phyloP scores from a whole-genome alignment of 352 stramenopile species.

The Pythium scleroteichum region DNA sequence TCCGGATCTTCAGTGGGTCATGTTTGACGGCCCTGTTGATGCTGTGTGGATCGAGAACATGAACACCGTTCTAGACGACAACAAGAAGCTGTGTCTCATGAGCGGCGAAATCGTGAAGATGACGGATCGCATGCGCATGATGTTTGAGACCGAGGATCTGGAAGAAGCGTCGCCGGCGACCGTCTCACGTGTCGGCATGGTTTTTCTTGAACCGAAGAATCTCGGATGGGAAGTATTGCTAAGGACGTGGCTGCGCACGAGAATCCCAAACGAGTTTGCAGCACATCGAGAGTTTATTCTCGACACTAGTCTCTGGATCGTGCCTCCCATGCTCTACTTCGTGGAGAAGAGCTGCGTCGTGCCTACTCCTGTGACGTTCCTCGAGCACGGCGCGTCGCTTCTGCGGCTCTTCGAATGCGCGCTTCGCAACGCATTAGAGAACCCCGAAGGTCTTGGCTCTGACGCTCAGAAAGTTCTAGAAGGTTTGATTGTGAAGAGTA shows the following conservation, averaged over 20 bases:
- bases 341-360: conserved; percentile 89
- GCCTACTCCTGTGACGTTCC: conserved; percentile 85
- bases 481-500: conserved; percentile 82
- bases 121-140: conserved; percentile 94
- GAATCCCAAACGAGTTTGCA: conserved; percentile 40
- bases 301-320: conserved; percentile 89
- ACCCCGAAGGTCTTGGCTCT: conserved; percentile 54
- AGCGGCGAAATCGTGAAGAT: conserved; percentile 95
- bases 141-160: conserved; percentile 95
- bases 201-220: conserved; percentile 92
- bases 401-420: conserved; percentile 83
- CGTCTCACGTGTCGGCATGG: conserved; percentile 92
- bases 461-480: conserved; percentile 84
- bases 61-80: conserved; percentile 38
- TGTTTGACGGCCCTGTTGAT: conserved; percentile 89
- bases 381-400: conserved; percentile 89
- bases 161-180: conserved; percentile 88
- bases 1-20: conserved; percentile 90
- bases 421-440: conserved; percentile 33
- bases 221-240: conserved; percentile 90
- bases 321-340: conserved; percentile 91
- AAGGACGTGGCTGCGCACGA: conserved; percentile 81
- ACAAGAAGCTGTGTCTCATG: conserved; percentile 41
- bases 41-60: conserved; percentile 91
- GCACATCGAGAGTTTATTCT: conserved; percentile 51